A percentile compares a stretch with the other conserved stretches of the same genome.
phyloP scores from a whole-genome alignment of 768 basidiomycete species.

The Xerocomus potaroensis region DNA sequence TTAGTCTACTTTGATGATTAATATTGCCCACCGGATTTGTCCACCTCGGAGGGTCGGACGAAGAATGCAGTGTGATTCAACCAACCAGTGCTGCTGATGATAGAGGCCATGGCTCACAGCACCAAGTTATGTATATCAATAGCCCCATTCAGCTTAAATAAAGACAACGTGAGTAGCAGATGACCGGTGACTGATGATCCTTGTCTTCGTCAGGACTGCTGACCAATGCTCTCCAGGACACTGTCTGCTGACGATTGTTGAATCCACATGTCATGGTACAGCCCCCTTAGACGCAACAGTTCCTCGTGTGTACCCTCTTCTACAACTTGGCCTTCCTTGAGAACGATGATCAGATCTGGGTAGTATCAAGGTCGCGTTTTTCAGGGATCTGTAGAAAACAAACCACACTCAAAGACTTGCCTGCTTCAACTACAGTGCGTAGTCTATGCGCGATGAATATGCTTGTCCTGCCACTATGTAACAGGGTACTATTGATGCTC shows the following conservation, averaged over 20 bases:
- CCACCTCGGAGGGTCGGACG: background rate
- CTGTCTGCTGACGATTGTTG: conserved; percentile 54
- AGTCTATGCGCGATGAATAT: conserved; percentile 96
- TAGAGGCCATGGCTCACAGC: too few species aligned
- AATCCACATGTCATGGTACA: conserved; percentile 82
- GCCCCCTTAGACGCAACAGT: conserved; percentile 61
- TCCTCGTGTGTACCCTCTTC: conserved; percentile 95
- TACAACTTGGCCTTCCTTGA: conserved; percentile 84
- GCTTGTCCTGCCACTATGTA: conserved; percentile 80
- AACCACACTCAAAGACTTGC: too few species aligned
- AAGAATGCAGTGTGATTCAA: too few species aligned
- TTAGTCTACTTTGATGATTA: background rate
- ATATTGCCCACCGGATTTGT: background rate
- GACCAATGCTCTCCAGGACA: conserved; percentile 13
- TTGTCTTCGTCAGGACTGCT: conserved; percentile 1
- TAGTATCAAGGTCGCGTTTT: too few species aligned
- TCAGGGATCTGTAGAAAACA: too few species aligned
- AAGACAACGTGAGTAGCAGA: background rate
- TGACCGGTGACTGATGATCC: too few species aligned
- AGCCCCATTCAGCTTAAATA: background rate
- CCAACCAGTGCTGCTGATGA: too few species aligned
- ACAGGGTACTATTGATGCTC: conserved; percentile 78
- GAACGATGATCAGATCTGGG: conserved; percentile 86
- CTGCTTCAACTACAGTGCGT: conserved; percentile 87
- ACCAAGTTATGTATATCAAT: background rate